Evolutionary conservation across 768 basidiomycete genomes (phyloP), one percentile per base, ranked within the genome.

Genomic region (Trametes elegans): DNA sequence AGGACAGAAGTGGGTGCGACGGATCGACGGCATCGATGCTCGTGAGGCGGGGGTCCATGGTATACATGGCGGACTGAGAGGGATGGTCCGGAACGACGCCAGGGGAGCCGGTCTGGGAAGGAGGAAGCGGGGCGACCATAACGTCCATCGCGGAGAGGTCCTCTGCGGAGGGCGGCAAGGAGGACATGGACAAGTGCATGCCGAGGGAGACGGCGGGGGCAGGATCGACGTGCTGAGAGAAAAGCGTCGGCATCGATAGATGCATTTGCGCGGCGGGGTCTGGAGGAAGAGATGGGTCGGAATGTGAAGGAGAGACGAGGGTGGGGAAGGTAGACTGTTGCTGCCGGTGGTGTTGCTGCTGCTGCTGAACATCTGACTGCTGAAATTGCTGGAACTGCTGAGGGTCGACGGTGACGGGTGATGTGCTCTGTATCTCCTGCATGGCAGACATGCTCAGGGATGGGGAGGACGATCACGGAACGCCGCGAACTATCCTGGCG

Each of bases 41-140:
- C 29, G 58, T 57, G 38, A 65, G 51, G 32, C 73, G 69, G 24
- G 76, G 66, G 59, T 75, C 73, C 41, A 76, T 49, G 49, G 58
- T 57, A 62, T 76, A 77, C 14, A 70, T 53, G 26, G 61, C 49
- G 53, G 70, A 69, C 35, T 58, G 72, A 13, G 53, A 62, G 45
- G 63, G 70, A 58, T 79, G 73, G 65, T 80, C 77, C 18, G 78
- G 58, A 43, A 79, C 62, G 59, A 77, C 77, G 40, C 66, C 63
- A 16, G 75, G 68, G 5, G 73, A 60, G 16, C 73, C 63, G 38
- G 64, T 52, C 24, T 64, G 62, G 16, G 62, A 59, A 13, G 58
- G 40, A 11, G 62, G 38, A 23, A n/a, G n/a, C n/a, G 59, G 51
- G 26, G 57, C 49, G 29, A 44, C 55, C 5, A 59, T 39, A 31